Evolutionary conservation across 2,329 filamentous ascomycete genomes (phyloP).

Genomic region (Epichloe glyceriae): DNA sequence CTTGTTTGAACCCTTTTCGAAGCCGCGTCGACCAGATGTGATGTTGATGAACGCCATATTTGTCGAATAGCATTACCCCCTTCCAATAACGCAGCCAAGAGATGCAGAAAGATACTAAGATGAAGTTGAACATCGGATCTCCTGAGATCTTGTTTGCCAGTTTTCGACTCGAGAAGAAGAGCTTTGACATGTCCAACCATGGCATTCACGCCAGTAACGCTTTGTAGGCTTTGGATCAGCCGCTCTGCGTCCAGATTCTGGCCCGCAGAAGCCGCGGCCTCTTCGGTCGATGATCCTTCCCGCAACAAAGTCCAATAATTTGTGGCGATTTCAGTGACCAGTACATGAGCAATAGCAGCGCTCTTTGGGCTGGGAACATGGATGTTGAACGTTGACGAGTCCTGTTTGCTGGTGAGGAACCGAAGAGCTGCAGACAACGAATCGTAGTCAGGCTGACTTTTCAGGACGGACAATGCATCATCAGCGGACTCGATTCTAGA

Average conservation of each 20-base stretch:
- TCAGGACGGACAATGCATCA: slow-evolving; percentile 47
- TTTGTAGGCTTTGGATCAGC: slow-evolving; percentile 55
- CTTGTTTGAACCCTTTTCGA: slow-evolving; percentile 21
- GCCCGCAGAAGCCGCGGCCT: background rate
- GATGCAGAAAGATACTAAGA: slow-evolving; percentile 28
- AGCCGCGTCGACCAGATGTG: slow-evolving; percentile 10
- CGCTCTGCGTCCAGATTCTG: slow-evolving; percentile 27
- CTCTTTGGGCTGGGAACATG: slow-evolving; percentile 47
- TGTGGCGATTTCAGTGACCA: slow-evolving; percentile 63
- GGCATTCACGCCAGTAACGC: slow-evolving; percentile 66
- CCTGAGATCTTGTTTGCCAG: slow-evolving; percentile 22
- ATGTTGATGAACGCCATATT: slow-evolving; percentile 26
- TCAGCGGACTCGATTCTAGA: slow-evolving; percentile 21
- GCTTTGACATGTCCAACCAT: slow-evolving; percentile 55
- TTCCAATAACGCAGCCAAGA: slow-evolving; percentile 29
- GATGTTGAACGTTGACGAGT: slow-evolving; percentile 13
- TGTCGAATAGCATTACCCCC: slow-evolving; percentile 22
- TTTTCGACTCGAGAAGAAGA: slow-evolving; percentile 39
- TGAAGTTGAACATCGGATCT: slow-evolving; percentile 31
- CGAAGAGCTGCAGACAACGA: slow-evolving; percentile 38
- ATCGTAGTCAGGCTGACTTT: slow-evolving; percentile 48
- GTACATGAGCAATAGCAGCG: slow-evolving; percentile 60
- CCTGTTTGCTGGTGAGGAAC: slow-evolving; percentile 29
- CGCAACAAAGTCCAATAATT: slow-evolving; percentile 66
- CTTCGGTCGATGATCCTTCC: slow-evolving; percentile 23